Conservation (phyloP, 2,329 filamentous ascomycete species). For the Clonostachys sp. region DNA sequence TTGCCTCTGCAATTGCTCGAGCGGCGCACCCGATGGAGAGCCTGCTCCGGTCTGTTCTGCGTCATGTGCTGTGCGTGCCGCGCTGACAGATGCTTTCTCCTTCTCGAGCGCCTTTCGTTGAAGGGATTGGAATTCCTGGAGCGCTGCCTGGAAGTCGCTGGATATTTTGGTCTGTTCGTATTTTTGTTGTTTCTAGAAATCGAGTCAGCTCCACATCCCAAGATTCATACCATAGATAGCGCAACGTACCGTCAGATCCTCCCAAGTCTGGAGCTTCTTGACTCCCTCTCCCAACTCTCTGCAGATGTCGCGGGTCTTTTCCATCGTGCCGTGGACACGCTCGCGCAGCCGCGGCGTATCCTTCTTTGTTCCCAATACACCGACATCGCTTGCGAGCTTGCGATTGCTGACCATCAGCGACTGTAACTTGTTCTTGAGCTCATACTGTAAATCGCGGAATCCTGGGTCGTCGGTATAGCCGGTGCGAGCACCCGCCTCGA, state of each 20-base stretch:
- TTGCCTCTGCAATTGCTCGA: slow-evolving; percentile 59
- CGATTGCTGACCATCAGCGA: slow-evolving; percentile 84
- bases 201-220: not conserved
- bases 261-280: slow-evolving; percentile 87
- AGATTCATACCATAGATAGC: not conserved
- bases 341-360: slow-evolving; percentile 90
- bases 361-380: slow-evolving; percentile 80
- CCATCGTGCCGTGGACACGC: slow-evolving; percentile 79
- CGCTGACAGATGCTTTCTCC: slow-evolving; percentile 79
- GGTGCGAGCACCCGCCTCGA: slow-evolving; percentile 73
- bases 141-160: slow-evolving; percentile 83
- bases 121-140: slow-evolving; percentile 89
- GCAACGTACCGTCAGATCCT: slow-evolving; percentile 67
- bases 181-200: slow-evolving; percentile 77
- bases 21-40: slow-evolving; percentile 24
- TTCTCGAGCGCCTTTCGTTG: slow-evolving; percentile 89
- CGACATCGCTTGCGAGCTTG: slow-evolving; percentile 78
- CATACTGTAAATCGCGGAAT: slow-evolving; percentile 77
- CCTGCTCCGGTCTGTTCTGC: slow-evolving; percentile 20
- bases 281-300: slow-evolving; percentile 90
- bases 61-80: slow-evolving; percentile 76
- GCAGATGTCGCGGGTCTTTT: slow-evolving; percentile 82
- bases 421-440: slow-evolving; percentile 85
- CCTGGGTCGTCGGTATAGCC: slow-evolving; percentile 91
- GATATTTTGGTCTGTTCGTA: slow-evolving; percentile 95